These are phyloP conservation scores for Raddia guianensis DNA, from an alignment of 176 grass and related monocot species.

Conservation along the genomic window DNA sequence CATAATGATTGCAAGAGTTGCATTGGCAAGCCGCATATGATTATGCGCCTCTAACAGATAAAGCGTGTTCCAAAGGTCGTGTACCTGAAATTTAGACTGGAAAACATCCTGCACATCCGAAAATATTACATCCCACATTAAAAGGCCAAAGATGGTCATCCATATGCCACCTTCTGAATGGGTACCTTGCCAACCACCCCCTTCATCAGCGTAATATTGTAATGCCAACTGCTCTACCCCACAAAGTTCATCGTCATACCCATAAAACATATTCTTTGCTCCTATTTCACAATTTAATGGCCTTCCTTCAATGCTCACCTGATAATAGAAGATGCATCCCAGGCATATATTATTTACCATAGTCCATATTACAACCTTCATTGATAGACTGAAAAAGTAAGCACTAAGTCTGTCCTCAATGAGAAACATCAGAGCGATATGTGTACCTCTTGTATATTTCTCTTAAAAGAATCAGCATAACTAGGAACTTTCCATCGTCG, in stretches of 20 bases:
- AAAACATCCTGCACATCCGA: constrained; percentile 71
- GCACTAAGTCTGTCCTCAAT: not conserved
- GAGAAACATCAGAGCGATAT: constrained; percentile 4
- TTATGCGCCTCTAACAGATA: not conserved
- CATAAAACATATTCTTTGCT: constrained; percentile 90
- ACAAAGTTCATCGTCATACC: constrained; percentile 76
- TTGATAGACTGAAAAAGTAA: not conserved
- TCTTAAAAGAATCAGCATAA: constrained; percentile 72
- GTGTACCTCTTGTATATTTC: constrained; percentile 73
- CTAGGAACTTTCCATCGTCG: constrained; percentile 83
- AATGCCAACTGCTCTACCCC: constrained; percentile 88
- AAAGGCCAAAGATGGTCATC: constrained; percentile 92
- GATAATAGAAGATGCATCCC: constrained; percentile 12
- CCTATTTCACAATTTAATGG: constrained; percentile 70
- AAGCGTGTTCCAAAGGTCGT: not conserved
- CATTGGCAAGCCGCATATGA: not conserved
- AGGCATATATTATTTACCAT: constrained; percentile 19
- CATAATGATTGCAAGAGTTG: not conserved
- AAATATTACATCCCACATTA: constrained; percentile 98
- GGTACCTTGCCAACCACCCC: constrained; percentile 80
- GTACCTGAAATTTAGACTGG: constrained; percentile 94
- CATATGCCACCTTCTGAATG: constrained; percentile 95
- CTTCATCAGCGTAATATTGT: constrained; percentile 87
- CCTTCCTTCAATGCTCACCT: constrained; percentile 78
- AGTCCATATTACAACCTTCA: not conserved